A percentile compares a stretch with the other conserved stretches of the same genome.
Conservation (phyloP, 2,329 filamentous ascomycete genomes). For the Huntiella savannae region DNA sequence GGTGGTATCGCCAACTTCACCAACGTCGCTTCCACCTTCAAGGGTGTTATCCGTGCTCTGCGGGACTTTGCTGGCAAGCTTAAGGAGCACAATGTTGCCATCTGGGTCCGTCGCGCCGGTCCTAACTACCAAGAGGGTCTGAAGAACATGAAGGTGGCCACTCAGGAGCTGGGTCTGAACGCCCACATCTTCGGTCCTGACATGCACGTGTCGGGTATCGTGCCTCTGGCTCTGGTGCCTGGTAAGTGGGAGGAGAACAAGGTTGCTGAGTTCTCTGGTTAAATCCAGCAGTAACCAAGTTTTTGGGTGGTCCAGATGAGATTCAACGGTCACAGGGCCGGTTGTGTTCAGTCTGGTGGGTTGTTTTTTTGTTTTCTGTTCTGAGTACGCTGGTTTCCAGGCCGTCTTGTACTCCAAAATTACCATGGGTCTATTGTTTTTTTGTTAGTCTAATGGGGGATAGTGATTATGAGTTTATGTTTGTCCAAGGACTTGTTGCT, state of each 20-base stretch:
- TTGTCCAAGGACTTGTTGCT: neutral
- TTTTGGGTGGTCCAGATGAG: too few species aligned
- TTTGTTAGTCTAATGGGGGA: neutral
- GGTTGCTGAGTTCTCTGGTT: slow-evolving; percentile 41
- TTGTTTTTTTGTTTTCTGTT: slow-evolving; percentile 1
- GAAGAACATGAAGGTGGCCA: slow-evolving; percentile 98
- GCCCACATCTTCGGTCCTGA: slow-evolving; percentile 49
- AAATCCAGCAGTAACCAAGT: slow-evolving; percentile 15
- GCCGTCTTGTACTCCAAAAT: slow-evolving; percentile 9
- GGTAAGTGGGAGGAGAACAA: slow-evolving; percentile 44
- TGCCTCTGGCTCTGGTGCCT: slow-evolving; percentile 66
- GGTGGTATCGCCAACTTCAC: slow-evolving; percentile 99
- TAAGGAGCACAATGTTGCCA: slow-evolving; percentile 91
- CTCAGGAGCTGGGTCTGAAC: slow-evolving; percentile 71
- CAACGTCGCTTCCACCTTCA: slow-evolving; percentile 98
- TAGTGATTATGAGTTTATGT: neutral
- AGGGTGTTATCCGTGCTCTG: slow-evolving; percentile 94
- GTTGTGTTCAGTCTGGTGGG: too few species aligned
- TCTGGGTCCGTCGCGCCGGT: slow-evolving; percentile 75
- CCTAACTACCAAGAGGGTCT: slow-evolving; percentile 99
- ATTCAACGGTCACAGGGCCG: too few species aligned
- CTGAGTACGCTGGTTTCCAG: slow-evolving; percentile 5
- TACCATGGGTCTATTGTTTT: slow-evolving; percentile 4
- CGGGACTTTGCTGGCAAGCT: slow-evolving; percentile 73
- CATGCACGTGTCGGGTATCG: slow-evolving; percentile 96